Base-by-base conservation (phyloP, 306 rosid genomes). In the Cucurbita argyrosperma region DNA sequence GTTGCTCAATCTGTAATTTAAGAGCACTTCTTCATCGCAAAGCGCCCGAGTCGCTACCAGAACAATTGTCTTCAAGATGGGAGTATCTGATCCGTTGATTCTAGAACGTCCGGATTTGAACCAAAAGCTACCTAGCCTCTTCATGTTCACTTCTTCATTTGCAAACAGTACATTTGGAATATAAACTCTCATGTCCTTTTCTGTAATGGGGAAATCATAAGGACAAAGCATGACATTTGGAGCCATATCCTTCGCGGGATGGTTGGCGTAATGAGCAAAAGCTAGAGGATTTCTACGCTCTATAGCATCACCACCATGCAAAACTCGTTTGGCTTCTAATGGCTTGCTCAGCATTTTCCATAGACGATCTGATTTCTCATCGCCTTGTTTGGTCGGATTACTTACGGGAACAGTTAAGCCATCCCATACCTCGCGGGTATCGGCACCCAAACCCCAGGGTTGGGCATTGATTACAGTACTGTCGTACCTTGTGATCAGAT, bases 211-310 rank as follows among this genome's bases (percentile, higher is more conserved):
- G 78, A 88, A 94, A 83, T 94, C 98, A 72, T 85, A 94, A 12
- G 96, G 96, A 78, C 98, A 94, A 65, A 94, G 78, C 95, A 94
- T 90, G 68, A 89, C 96, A 83, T 94, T 94, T 74, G 97, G 97
- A 40, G 43, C 79, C 80, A 87, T 81, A 70, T 83, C 91, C 84
- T 88, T 83, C 53, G 90, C 82, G 42, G 99, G 99, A 86, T 89
- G 95, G 74, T 94, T 91, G 9, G 96, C 95, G 18, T 81, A 94
- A 85, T 94, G 99, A 82, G 92, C 95, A 19, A 94, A 81, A 19
- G 97, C 97, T 74, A 94, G 88, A 7, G 97, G 96, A 61, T 94
- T 89, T 80, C 97, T 85, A 50, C 85, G 90, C 84, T 94, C 99
- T 37, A 91, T 57, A 23, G 88, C 81, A 74, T 83, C 87, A 15